Conservation (phyloP, 1,139 yeast genomes). For the Lodderomyces oxycetoniae region DNA sequence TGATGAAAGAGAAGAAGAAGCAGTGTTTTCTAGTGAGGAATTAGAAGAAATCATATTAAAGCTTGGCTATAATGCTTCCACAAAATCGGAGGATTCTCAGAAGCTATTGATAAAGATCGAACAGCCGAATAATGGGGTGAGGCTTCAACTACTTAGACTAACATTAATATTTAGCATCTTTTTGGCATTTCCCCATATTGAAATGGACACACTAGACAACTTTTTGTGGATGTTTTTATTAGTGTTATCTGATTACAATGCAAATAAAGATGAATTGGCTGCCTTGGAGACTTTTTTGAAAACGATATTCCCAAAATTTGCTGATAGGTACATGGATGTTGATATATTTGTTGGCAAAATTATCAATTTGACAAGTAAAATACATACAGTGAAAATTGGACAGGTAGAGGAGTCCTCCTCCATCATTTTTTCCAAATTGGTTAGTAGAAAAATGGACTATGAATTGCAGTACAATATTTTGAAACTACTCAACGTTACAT, state of each 20-base stretch:
- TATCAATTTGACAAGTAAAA: background rate
- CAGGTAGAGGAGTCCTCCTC: background rate
- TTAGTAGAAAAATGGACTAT: constrained; percentile 8
- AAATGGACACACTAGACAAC: background rate
- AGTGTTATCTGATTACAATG: constrained; percentile 17
- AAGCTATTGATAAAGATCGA: constrained; percentile 13
- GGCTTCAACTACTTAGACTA: constrained; percentile 12
- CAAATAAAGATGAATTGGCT: constrained; percentile 10
- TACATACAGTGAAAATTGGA: background rate
- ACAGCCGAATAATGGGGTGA: constrained; percentile 10
- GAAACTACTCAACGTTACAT: constrained; percentile 9
- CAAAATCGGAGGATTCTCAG: background rate
- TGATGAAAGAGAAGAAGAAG: too few species aligned
- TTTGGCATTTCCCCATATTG: background rate
- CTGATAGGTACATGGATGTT: background rate
- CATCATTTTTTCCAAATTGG: background rate
- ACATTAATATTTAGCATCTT: constrained; percentile 7
- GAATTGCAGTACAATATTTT: constrained; percentile 13
- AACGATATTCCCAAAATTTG: constrained; percentile 6
- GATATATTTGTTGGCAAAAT: background rate
- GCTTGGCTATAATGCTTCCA: constrained; percentile 1
- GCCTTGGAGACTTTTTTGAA: constrained; percentile 11
- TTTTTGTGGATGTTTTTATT: constrained; percentile 9
- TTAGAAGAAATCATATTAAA: constrained; percentile 1
- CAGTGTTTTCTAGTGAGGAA: background rate